Evolutionary conservation across 495 filamentous ascomycete genomes (phyloP).

Genomic region (Talaromyces stipitatus): DNA sequence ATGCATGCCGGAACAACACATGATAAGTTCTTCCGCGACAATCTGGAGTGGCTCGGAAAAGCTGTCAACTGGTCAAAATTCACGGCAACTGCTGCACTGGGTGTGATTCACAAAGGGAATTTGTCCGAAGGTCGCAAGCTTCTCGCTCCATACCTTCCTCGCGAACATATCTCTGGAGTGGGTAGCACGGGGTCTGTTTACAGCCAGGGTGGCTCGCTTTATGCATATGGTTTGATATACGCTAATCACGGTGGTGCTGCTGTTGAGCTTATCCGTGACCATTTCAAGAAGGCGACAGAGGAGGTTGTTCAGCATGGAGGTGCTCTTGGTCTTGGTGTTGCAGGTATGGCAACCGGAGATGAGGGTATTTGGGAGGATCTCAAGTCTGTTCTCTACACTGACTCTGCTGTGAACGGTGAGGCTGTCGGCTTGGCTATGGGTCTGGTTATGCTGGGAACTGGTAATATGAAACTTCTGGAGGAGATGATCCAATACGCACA

Average conservation of each 20-base stretch:
- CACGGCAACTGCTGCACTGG: slow-evolving; percentile 91
- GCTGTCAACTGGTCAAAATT: slow-evolving; percentile 99
- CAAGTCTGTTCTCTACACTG: slow-evolving; percentile 75
- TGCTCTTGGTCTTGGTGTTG: slow-evolving; percentile 89
- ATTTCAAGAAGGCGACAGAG: slow-evolving; percentile 80
- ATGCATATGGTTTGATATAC: slow-evolving; percentile 93
- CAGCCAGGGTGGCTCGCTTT: slow-evolving; percentile 92
- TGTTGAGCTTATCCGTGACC: slow-evolving; percentile 75
- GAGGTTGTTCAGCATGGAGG: slow-evolving; percentile 97
- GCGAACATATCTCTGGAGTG: slow-evolving; percentile 51
- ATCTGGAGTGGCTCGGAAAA: slow-evolving; percentile 96
- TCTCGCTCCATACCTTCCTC: slow-evolving; percentile 88
- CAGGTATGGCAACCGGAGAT: slow-evolving; percentile 93
- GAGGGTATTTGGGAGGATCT: slow-evolving; percentile 88
- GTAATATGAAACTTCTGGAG: slow-evolving; percentile 80
- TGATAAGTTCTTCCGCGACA: slow-evolving; percentile 95
- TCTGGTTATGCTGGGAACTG: slow-evolving; percentile 93
- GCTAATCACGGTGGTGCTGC: slow-evolving; percentile 95
- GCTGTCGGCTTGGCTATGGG: slow-evolving; percentile 94
- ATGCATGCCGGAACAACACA: slow-evolving; percentile 99
- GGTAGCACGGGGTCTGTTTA: slow-evolving; percentile 74
- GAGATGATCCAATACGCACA: slow-evolving; percentile 97
- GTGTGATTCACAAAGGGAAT: slow-evolving; percentile 95
- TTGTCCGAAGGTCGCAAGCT: slow-evolving; percentile 87
- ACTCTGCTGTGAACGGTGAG: slow-evolving; percentile 94